phyloP scores from a whole-genome alignment of 345 rosid species.

The Boechera divaricarpa region DNA sequence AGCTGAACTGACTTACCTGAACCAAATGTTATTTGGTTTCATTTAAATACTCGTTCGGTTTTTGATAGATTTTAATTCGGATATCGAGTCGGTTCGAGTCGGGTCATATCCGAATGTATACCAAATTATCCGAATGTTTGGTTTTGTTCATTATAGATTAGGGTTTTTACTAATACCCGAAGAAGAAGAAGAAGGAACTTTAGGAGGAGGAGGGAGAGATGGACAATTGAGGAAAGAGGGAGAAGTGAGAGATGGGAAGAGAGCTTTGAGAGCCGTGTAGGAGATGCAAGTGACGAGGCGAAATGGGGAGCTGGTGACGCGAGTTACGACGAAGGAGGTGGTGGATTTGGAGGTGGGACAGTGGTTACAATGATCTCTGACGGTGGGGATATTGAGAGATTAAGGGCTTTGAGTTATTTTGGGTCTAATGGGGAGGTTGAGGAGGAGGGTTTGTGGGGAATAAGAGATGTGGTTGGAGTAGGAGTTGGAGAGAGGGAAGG shows the following conservation, averaged over 20 bases:
- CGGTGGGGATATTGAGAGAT: conserved; percentile 72
- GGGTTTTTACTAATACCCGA: no score
- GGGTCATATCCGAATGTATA: no score
- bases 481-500: conserved; percentile 48
- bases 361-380: conserved; percentile 67
- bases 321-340: conserved; percentile 55
- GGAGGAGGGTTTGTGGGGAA: conserved; percentile 29
- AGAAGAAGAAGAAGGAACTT: no score
- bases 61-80: no score
- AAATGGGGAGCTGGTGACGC: conserved; percentile 70
- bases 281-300: conserved; percentile 76
- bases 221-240: conserved; percentile 80
- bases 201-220: conserved; percentile 48
- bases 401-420: conserved; percentile 73
- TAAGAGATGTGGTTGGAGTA: conserved; percentile 37
- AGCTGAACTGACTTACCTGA: no score
- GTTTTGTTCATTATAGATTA: no score
- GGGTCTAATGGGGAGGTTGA: conserved; percentile 70
- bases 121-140: no score
- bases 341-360: conserved; percentile 43
- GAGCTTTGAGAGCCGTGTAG: conserved; percentile 70
- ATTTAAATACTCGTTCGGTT: no score
- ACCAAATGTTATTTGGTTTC: no score
- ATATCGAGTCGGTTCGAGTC: no score
- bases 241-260: conserved; percentile 64